Base-by-base conservation (phyloP, 2,329 filamentous ascomycete genomes). In the Pseudonectria buxi region DNA sequence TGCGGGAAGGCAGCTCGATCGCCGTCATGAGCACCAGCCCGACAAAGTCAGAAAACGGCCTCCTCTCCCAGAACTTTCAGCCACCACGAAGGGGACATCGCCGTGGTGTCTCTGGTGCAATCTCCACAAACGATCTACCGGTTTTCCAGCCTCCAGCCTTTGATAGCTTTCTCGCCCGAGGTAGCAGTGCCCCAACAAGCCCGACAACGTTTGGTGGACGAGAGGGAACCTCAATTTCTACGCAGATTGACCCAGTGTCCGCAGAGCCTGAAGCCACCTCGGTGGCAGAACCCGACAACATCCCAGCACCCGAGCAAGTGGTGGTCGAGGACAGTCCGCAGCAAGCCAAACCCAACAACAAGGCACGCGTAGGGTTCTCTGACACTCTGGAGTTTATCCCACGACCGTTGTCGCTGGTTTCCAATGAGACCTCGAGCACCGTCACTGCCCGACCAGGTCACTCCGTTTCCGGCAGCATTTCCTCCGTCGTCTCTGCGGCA, bases 311-410 rank as follows among this genome's bases (percentile, higher is more conserved):
- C 7, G 18, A 37, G 14, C 27, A 24, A 9, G 14, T 37, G 6
- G 35, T 43, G 1, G 28, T 39, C 6, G 42, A 45, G 5, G 33
- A 30, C 29, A 46, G 46, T 22, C 40, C 44, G 11, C 51, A 50
- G 32, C 53, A 54, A 15, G 30, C 56, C 54, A 59, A 60, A 35
- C 41, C 60, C 2, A 39, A 41, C 7, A 69, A 72, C 4, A 74
- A 79, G 40, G 74, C 79, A 28, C 72, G 83, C 10, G 87, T 94
- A 30, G 85, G 83, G 1, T 94, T 94, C 54, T 87, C 85, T 1
- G 87, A 94, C 44, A 84, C 78, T 10, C 70, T 94, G 18, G 86
- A 94, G 57, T 88, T 84, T 44, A 89, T 89, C 49, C 83, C 83
- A 5, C 76, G 86, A 10, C 88, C 89, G 1, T 63, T 94, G 13